Conservation (phyloP, 2,329 filamentous ascomycete species). For the Alternaria panax region DNA sequence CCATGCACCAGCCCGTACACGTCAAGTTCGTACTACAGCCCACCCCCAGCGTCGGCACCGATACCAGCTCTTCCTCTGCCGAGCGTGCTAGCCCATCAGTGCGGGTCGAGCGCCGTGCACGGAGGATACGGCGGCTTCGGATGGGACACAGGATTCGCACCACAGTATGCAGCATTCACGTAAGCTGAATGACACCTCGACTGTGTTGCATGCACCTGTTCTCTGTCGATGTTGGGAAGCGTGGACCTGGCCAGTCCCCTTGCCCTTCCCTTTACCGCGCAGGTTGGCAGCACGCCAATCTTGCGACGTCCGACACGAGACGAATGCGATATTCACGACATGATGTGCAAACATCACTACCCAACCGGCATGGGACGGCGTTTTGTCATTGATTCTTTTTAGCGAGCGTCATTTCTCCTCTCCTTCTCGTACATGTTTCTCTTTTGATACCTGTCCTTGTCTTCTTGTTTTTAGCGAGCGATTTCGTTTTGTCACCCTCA, state of each 20-base stretch:
- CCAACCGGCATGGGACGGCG: slow-evolving; percentile 62
- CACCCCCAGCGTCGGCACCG: slow-evolving; percentile 75
- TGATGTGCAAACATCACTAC: slow-evolving; percentile 54
- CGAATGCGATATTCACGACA: slow-evolving; percentile 55
- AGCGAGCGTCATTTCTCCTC: slow-evolving; percentile 48
- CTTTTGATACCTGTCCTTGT: slow-evolving; percentile 53
- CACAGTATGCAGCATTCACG: slow-evolving; percentile 77
- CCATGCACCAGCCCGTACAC: slow-evolving; percentile 67
- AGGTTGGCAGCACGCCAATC: slow-evolving; percentile 52
- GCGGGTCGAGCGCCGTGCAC: slow-evolving; percentile 70
- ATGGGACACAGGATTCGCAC: slow-evolving; percentile 85
- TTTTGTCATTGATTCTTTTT: slow-evolving; percentile 56
- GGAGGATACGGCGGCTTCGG: slow-evolving; percentile 78
- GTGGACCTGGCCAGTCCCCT: slow-evolving; percentile 55
- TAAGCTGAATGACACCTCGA: slow-evolving; percentile 58
- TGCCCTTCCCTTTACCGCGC: slow-evolving; percentile 31
- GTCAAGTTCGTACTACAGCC: slow-evolving; percentile 77
- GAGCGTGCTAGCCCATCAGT: slow-evolving; percentile 84
- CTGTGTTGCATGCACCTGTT: slow-evolving; percentile 31
- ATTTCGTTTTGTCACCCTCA: slow-evolving; percentile 38
- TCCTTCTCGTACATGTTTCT: slow-evolving; percentile 50
- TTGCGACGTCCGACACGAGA: slow-evolving; percentile 52
- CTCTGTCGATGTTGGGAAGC: slow-evolving; percentile 45
- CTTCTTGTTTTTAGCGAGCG: slow-evolving; percentile 53
- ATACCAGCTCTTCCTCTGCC: slow-evolving; percentile 82